phyloP scores from a whole-genome alignment of 768 basidiomycete species.

The Suillus bovinus region DNA sequence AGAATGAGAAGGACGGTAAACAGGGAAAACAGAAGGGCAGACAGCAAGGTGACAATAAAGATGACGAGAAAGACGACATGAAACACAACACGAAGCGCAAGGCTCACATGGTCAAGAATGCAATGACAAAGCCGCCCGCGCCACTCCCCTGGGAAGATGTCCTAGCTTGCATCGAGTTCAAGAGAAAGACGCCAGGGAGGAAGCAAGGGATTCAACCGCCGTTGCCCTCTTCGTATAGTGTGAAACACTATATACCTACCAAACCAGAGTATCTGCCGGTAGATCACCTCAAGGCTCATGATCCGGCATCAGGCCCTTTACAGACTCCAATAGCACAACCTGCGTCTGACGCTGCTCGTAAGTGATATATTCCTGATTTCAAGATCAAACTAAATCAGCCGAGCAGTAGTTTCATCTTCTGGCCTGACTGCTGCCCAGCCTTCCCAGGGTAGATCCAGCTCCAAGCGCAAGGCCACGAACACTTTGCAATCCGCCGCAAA shows the following conservation, averaged over 20 bases:
- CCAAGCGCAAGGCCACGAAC: too few relatives aligned
- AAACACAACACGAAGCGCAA: too few relatives aligned
- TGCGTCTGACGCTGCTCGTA: not conserved
- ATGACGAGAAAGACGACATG: too few relatives aligned
- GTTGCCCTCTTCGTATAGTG: too few relatives aligned
- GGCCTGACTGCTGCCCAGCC: too few relatives aligned
- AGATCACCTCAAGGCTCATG: not conserved
- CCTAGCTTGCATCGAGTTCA: not conserved
- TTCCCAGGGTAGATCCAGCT: too few relatives aligned
- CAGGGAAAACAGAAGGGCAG: not conserved
- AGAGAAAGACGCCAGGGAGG: too few relatives aligned
- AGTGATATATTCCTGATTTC: not conserved
- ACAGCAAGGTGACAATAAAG: too few relatives aligned
- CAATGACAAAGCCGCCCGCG: not conserved
- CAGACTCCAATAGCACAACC: not conserved
- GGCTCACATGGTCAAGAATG: not conserved
- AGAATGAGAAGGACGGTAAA: not conserved
- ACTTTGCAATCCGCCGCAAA: too few relatives aligned
- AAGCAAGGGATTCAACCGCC: too few relatives aligned
- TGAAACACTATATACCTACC: not conserved
- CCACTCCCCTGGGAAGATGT: not conserved
- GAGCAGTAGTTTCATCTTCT: not conserved
- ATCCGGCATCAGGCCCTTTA: not conserved
- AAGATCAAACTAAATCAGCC: not conserved
- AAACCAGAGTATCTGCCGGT: not conserved